Evolutionary conservation across 805 yeast genomes (phyloP), one percentile per base, ranked within the genome.

Genomic region (Pachysolen tannophilus): DNA sequence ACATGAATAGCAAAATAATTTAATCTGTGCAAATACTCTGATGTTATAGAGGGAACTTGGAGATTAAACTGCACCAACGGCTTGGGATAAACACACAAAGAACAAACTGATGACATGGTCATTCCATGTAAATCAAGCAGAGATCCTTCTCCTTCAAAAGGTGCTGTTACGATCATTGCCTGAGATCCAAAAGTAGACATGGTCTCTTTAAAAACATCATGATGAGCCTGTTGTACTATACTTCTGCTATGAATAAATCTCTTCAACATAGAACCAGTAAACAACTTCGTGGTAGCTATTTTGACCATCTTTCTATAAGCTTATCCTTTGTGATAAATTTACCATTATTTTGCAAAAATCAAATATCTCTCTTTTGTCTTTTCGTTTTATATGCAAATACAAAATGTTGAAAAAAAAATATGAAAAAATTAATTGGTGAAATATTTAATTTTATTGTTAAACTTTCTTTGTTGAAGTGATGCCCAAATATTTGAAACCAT

Each of bases 1-100:
- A 86, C 53, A 54, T 90, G 95, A 8, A 90, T 60, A 1, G 94
- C 94, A 50, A 86, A 69, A 35, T 64, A 57, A 24, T 65, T 64
- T 26, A 63, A 53, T n/a, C 64, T 58, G 47, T 82, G 85, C 19
- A 90, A 59, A 8, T 73, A 61, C 6, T 63, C 60, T 0, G 94
- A 79, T 0, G 97, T 88, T 21, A 78, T 68, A 5, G 95, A 84
- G 0, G 97, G 97, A 10, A 78, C 61, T 55, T 84, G 94, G 26
- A 90, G 61, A 53, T 90, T 90, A 62, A 90, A 88, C 48, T 85
- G 92, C 1, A 90, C 49, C 35, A 88, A 57, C 2, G 95, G 94
- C 10, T 65, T 65, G 0, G 96, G 96, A 32, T 69, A 64, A 20
- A 87, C 71, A 1, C 94, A 78, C 10, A 90, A 60, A 1, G 97